Evolutionary conservation across 257 asterid species (phyloP).

Genomic region (Anisodus tanguticus): DNA sequence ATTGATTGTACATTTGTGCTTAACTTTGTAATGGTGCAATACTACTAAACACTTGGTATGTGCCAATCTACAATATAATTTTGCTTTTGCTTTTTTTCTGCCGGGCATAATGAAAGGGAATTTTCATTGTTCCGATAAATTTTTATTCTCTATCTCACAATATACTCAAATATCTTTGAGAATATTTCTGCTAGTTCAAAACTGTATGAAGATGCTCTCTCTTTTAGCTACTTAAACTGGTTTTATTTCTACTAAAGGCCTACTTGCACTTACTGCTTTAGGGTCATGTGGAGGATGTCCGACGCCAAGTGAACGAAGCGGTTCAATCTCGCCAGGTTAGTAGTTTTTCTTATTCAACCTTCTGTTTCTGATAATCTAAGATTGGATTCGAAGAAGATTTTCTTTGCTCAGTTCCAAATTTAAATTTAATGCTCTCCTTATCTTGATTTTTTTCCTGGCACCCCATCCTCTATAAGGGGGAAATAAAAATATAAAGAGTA

Average conservation of each 20-base stretch:
- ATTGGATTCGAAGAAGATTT: neutral
- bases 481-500: neutral
- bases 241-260: constrained; percentile 7
- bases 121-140: neutral
- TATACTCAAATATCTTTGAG: neutral
- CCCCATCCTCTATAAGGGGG: neutral
- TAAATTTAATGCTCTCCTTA: constrained; percentile 13
- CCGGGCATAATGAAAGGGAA: neutral
- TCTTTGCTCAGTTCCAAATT: neutral
- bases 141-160: neutral
- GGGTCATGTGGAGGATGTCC: constrained; percentile 94
- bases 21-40: neutral
- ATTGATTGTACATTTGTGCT: neutral
- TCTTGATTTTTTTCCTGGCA: neutral
- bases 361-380: neutral
- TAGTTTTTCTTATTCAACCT: constrained; percentile 32
- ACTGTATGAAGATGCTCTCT: neutral
- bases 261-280: constrained; percentile 41
- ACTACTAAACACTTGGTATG: neutral
- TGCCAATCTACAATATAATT: neutral
- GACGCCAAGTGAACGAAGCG: constrained; percentile 95
- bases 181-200: neutral
- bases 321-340: constrained; percentile 92
- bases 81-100: neutral
- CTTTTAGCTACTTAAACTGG: neutral